Evolutionary conservation across 1,284 basidiomycete genomes (phyloP), one percentile per base, ranked within the genome.

Genomic region (Mycosarcoma mackinlayi): DNA sequence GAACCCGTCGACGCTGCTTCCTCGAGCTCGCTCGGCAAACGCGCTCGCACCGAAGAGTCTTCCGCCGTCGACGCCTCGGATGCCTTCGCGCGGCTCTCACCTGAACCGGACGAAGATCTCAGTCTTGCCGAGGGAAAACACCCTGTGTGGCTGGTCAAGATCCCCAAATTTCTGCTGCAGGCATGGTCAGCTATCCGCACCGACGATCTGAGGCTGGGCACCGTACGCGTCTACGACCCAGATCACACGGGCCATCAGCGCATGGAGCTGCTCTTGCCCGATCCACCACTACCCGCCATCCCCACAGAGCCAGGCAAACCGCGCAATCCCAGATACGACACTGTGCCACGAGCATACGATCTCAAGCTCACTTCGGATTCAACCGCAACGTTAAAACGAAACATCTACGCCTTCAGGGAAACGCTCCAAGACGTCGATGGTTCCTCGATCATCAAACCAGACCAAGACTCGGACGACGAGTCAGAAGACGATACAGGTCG

Each of bases 91-190:
- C 62, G 68, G 3, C 50, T 75, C 7, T 73, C 73, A 5, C 79
- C 79, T 1, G 79, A 80, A 40, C 80, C 79, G 1, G 78, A 82
- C 35, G 76, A 79, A 49, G 80, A 81, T 37, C 56, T 82, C n/a
- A 67, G 80, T 34, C 52, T 72, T 21, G 28, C 57, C 14, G 53
- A 68, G 16, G 79, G 74, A 1, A 56, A 68, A 18, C 73, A 76
- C 25, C 73, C 75, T 25, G 75, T 79, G 1, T 82, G 80, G 80
- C 60, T 82, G 0, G 80, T 82, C 37, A 81, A 85, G 79, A 83
- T 87, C 25, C 86, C 86, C 11, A 80, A 84, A 14, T 86, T 86
- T 75, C 60, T 87, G 18, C 77, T 85, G 28, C 84, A 86, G 58
- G 81, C 84, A 28, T 87, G 86, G 86, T 79, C 81, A 61, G 73